Percentiles rank a stretch among this genome's conserved stretches.
These are phyloP conservation scores for Apophysomyces sp. DNA, from an alignment of 371 early-diverging fungal genomes.

Conservation along the genomic window DNA sequence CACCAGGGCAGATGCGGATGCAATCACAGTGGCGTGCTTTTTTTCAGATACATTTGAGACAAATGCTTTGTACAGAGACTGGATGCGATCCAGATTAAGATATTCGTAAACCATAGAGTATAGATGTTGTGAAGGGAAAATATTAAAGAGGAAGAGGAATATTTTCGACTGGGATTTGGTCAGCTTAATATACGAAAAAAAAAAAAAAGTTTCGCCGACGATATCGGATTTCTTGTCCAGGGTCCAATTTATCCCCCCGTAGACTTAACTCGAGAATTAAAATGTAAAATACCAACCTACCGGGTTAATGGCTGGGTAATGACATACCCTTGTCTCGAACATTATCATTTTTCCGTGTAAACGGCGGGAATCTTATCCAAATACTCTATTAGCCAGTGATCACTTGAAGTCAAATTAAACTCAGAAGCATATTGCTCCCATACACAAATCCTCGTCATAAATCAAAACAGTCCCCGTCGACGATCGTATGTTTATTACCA, in stretches of 20 bases:
- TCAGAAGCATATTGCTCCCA: not conserved
- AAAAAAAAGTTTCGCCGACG: not conserved
- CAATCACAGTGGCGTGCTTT: not conserved
- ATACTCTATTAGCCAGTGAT: not conserved
- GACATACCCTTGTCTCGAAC: not conserved
- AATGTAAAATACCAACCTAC: no score
- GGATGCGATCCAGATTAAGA: not conserved
- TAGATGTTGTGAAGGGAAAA: not conserved
- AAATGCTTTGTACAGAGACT: not conserved
- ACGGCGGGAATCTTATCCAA: not conserved
- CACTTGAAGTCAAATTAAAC: not conserved
- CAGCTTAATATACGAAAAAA: not conserved
- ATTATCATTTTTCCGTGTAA: not conserved
- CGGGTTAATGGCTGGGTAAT: no score
- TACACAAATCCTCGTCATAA: not conserved
- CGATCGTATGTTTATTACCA: no score
- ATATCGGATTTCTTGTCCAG: not conserved
- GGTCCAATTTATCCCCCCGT: no score
- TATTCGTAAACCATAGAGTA: not conserved
- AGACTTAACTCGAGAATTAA: no score
- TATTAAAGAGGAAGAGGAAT: not conserved
- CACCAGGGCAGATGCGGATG: not conserved
- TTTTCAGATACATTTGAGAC: not conserved
- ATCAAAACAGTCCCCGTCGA: not conserved
- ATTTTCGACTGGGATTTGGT: not conserved